phyloP scores from a whole-genome alignment of 2,329 filamentous ascomycete genomes.

The Colletotrichum destructivum region DNA sequence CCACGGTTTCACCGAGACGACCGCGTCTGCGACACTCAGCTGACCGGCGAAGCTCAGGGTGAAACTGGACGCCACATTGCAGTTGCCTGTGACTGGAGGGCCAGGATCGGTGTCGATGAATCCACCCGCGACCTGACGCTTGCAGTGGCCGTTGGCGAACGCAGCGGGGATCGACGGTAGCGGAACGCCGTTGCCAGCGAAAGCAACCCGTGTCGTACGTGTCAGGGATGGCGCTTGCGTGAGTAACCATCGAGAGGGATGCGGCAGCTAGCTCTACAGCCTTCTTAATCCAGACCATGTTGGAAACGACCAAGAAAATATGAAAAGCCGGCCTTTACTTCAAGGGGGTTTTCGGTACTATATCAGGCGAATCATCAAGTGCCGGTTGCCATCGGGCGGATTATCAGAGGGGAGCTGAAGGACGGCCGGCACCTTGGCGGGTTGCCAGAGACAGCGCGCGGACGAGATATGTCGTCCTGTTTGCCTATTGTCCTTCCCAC shows the following conservation, averaged over 20 bases:
- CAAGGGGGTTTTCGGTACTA: not conserved
- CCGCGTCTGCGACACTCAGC: slow-evolving; percentile 13
- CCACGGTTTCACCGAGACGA: slow-evolving; percentile 27
- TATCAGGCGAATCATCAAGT: not conserved
- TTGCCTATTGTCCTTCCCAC: not conserved
- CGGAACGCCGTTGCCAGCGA: slow-evolving; percentile 5
- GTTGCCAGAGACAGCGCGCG: not conserved
- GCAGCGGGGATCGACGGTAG: slow-evolving; percentile 22
- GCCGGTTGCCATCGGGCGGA: not conserved
- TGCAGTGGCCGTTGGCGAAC: slow-evolving; percentile 1
- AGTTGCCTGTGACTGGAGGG: not conserved
- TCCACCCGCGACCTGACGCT: slow-evolving; percentile 19
- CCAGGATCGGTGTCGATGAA: slow-evolving; percentile 11
- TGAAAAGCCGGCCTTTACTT: not conserved
- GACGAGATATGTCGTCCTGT: not conserved
- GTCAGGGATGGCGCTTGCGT: slow-evolving; percentile 15
- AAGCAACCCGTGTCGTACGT: not conserved
- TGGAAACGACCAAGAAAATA: not conserved
- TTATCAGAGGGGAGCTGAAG: not conserved
- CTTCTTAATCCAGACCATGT: slow-evolving; percentile 21
- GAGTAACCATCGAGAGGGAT: not conserved
- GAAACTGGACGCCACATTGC: slow-evolving; percentile 5
- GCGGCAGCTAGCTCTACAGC: slow-evolving; percentile 14
- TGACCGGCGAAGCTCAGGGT: slow-evolving; percentile 25
- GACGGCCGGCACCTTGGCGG: not conserved